These are phyloP conservation scores for Litchi chinensis DNA, from an alignment of 345 rosid species.

Conservation along the genomic window DNA sequence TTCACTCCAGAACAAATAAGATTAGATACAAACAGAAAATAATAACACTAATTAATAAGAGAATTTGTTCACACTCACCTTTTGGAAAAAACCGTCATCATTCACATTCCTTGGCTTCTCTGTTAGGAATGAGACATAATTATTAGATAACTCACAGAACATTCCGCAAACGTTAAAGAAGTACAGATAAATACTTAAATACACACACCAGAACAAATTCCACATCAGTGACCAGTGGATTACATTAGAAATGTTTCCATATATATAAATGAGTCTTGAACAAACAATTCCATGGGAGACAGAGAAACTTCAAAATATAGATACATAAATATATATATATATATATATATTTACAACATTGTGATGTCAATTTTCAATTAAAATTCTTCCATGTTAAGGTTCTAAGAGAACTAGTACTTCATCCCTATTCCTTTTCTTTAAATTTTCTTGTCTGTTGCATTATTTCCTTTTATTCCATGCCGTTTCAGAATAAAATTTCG, in stretches of 20 bases:
- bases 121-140: slow-evolving; percentile 31
- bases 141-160: background rate
- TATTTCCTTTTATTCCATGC: background rate
- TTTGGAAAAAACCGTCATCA: slow-evolving; percentile 61
- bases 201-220: background rate
- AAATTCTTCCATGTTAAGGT: background rate
- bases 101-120: slow-evolving; percentile 57
- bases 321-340: no score
- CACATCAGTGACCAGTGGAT: background rate
- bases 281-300: background rate
- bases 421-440: background rate
- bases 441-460: background rate
- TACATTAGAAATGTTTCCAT: background rate
- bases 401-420: background rate
- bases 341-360: background rate
- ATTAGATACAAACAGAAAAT: background rate
- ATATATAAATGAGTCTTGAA: background rate
- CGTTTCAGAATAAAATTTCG: background rate
- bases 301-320: no score
- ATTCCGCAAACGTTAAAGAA: background rate
- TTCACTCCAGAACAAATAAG: background rate
- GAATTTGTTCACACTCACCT: slow-evolving; percentile 43
- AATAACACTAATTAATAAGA: background rate
- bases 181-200: background rate
- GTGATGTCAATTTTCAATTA: background rate